phyloP scores from a whole-genome alignment of 176 grass and related monocot species.

The Aechmea fasciata region DNA sequence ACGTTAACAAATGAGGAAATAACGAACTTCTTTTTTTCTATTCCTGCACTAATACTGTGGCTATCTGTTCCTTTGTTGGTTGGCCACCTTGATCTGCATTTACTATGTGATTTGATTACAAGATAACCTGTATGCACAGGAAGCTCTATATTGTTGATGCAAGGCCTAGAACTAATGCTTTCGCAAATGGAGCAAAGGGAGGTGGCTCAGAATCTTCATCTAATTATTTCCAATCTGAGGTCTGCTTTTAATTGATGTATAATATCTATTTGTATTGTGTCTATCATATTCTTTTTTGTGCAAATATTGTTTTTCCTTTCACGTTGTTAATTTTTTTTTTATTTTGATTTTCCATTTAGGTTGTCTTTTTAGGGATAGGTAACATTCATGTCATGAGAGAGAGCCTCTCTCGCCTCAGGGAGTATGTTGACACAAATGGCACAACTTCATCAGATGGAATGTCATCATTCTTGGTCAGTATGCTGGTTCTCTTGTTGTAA shows the following conservation, averaged over 20 bases:
- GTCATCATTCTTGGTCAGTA: slow-evolving; percentile 62
- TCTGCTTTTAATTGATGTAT: slow-evolving; percentile 10
- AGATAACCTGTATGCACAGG: slow-evolving; percentile 33
- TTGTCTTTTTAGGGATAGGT: slow-evolving; percentile 92
- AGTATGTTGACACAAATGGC: slow-evolving; percentile 90
- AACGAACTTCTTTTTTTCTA: background rate
- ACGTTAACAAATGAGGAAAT: no score
- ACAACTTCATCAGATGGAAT: slow-evolving; percentile 72
- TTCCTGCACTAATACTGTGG: background rate
- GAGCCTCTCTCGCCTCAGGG: slow-evolving; percentile 92
- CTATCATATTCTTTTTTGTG: slow-evolving; percentile 8
- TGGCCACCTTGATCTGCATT: background rate
- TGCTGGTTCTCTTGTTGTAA: background rate
- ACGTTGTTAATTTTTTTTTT: slow-evolving; percentile 7
- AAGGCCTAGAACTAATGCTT: slow-evolving; percentile 91
- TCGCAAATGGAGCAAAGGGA: slow-evolving; percentile 94
- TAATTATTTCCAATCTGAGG: slow-evolving; percentile 91
- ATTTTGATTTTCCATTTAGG: slow-evolving; percentile 43
- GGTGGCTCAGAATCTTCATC: slow-evolving; percentile 94
- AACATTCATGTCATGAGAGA: slow-evolving; percentile 99
- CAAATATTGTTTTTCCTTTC: slow-evolving; percentile 12
- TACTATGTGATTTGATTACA: background rate
- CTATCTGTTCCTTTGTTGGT: background rate
- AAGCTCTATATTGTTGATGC: slow-evolving; percentile 99
- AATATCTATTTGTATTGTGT: slow-evolving; percentile 6